These are phyloP conservation scores for Inga laurina DNA, from an alignment of 306 rosid species.

Conservation along the genomic window DNA sequence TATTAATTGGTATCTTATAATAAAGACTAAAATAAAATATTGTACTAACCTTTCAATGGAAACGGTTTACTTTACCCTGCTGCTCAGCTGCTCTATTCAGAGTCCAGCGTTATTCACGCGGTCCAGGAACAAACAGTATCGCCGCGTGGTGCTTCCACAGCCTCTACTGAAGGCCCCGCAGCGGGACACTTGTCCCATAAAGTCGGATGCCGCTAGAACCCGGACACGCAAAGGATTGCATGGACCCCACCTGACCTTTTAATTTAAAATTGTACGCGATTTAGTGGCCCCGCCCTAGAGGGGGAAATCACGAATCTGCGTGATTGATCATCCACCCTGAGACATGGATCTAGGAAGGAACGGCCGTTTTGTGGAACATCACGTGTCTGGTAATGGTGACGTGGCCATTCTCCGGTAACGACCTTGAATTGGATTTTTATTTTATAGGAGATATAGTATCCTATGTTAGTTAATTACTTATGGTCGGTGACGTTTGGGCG, in stretches of 20 bases:
- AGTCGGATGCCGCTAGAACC: neutral
- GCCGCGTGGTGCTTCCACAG: constrained; percentile 22
- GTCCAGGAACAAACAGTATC: constrained; percentile 10
- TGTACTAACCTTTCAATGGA: neutral
- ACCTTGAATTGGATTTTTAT: neutral
- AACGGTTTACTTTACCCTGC: neutral
- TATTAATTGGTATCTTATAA: too few species aligned
- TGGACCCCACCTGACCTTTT: constrained; percentile 31
- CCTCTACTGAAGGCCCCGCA: neutral
- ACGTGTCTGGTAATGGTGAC: neutral
- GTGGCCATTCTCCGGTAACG: neutral
- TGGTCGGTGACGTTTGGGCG: neutral
- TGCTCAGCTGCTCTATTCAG: neutral
- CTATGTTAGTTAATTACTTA: neutral
- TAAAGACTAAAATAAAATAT: too few species aligned
- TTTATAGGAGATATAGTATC: neutral
- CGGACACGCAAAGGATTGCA: constrained; percentile 42
- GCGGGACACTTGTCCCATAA: constrained; percentile 33
- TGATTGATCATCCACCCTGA: neutral
- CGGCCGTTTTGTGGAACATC: neutral
- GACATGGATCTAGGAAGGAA: neutral
- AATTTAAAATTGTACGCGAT: neutral
- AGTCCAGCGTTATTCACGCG: constrained; percentile 6
- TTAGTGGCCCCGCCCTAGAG: neutral
- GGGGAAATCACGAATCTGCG: neutral